phyloP scores from a whole-genome alignment of 305 asterid genomes.

The Fraxinus angustifolia region DNA sequence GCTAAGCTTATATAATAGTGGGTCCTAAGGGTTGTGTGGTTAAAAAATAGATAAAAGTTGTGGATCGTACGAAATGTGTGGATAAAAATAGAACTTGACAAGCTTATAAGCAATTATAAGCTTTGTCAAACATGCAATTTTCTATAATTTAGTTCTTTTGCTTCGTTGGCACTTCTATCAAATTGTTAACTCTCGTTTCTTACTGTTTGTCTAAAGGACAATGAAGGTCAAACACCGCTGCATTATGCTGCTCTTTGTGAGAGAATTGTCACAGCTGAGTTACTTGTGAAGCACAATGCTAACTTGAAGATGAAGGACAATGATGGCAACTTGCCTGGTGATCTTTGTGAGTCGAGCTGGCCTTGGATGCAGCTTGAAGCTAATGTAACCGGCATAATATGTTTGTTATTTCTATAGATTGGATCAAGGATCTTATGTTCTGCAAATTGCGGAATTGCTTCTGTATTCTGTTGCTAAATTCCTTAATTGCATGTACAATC shows the following conservation, averaged over 20 bases:
- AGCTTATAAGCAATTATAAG: too few relatives aligned
- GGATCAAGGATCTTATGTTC: neutral
- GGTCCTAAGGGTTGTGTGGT: neutral
- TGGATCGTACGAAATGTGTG: neutral
- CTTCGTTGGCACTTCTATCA: neutral
- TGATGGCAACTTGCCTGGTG: slow-evolving; percentile 70
- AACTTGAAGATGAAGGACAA: slow-evolving; percentile 55
- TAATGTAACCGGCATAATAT: slow-evolving; percentile 16
- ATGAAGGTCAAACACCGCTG: slow-evolving; percentile 84
- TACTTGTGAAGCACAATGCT: slow-evolving; percentile 76
- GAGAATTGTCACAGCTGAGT: slow-evolving; percentile 63
- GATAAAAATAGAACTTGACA: neutral
- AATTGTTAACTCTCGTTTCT: neutral
- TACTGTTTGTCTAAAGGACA: slow-evolving; percentile 52
- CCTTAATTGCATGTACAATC: neutral
- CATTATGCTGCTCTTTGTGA: slow-evolving; percentile 96
- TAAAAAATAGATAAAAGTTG: neutral
- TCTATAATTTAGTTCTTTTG: neutral
- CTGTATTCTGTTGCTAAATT: neutral
- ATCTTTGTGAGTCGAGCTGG: slow-evolving; percentile 69
- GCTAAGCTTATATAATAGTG: neutral
- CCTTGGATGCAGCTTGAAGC: slow-evolving; percentile 56
- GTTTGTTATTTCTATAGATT: neutral
- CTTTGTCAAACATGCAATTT: neutral
- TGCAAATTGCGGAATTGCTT: neutral